Evolutionary conservation across 2,329 filamentous ascomycete genomes (phyloP).

Genomic region (Fusarium denticulatum): DNA sequence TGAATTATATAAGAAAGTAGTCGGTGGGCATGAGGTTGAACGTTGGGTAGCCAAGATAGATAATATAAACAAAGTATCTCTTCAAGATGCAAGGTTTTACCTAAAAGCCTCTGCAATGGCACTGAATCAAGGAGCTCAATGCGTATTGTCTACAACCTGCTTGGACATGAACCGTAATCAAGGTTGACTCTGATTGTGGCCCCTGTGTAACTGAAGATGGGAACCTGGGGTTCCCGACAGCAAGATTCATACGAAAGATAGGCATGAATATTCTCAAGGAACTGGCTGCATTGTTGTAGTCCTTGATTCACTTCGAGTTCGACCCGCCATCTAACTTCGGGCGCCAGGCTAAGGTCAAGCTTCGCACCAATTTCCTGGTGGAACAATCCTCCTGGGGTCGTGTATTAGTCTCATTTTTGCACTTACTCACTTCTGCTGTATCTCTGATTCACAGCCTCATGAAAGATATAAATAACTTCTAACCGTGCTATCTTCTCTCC

Average conservation of each 20-base stretch:
- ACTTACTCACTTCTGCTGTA: background rate
- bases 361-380: background rate
- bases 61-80: rapidly evolving
- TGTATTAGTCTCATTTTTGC: background rate
- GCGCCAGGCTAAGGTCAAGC: slow-evolving; percentile 4
- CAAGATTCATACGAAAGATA: background rate
- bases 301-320: too few species aligned
- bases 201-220: background rate
- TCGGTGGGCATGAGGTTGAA: rapidly evolving
- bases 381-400: slow-evolving; percentile 2
- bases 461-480: background rate
- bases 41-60: rapidly evolving
- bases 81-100: rapidly evolving
- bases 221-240: rapidly evolving
- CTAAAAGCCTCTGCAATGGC: rapidly evolving
- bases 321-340: background rate
- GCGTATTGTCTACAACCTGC: background rate
- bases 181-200: background rate
- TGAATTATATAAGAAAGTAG: rapidly evolving
- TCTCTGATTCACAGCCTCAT: too few species aligned
- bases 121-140: background rate
- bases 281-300: background rate
- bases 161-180: rapidly evolving
- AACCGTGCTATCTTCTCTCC: rapidly evolving
- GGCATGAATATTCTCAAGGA: rapidly evolving